Conservation (phyloP, 1,139 yeast genomes). For the Geotrichum klebahnii region DNA sequence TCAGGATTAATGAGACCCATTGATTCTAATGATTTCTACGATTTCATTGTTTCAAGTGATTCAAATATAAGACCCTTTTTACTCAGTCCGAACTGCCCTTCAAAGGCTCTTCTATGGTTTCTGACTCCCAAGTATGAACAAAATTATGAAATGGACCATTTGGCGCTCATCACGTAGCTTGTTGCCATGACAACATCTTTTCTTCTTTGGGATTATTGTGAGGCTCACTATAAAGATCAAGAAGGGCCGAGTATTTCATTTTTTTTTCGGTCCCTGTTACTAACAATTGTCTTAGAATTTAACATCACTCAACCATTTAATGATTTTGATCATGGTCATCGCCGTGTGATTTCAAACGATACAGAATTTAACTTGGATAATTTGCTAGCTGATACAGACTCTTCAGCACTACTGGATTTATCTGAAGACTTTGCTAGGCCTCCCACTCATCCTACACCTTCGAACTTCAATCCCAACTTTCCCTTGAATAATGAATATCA, state of each 20-base stretch:
- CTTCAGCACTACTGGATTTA: neutral
- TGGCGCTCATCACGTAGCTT: conserved; percentile 1
- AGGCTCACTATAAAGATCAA: conserved; percentile 9
- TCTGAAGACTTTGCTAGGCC: neutral
- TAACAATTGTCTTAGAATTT: neutral
- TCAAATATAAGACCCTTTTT: neutral
- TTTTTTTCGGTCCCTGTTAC: conserved; percentile 3
- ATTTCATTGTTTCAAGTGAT: neutral
- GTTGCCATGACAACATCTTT: conserved; percentile 7
- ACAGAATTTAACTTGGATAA: conserved; percentile 5
- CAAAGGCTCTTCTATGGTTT: neutral
- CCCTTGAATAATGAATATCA: neutral
- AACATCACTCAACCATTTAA: neutral
- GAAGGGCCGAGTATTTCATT: neutral
- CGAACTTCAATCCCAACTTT: neutral
- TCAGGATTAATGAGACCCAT: neutral
- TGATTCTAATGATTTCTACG: neutral
- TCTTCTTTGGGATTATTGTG: neutral
- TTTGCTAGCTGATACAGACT: neutral
- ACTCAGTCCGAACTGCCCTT: too few species aligned
- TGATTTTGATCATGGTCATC: neutral
- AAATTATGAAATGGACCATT: neutral
- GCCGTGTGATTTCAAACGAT: neutral
- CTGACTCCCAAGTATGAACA: neutral
- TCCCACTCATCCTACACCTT: neutral